Conservation (phyloP, 371 early-diverging fungal genomes). For the Phascolomyces articulosus region DNA sequence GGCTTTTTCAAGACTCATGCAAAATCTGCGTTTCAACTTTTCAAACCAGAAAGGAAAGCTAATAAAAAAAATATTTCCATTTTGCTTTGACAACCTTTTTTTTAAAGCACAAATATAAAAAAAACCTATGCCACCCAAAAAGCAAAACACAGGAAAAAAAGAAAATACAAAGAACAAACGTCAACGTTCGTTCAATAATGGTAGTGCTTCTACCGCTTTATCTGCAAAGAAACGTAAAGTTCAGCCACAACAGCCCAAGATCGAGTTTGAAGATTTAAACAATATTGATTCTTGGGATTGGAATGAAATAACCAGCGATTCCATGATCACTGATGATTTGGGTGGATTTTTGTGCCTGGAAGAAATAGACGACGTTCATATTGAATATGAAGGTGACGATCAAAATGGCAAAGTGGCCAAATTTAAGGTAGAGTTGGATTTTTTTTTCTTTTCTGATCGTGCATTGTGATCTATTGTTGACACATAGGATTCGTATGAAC, state of each 20-base stretch:
- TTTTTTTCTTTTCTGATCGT: neutral
- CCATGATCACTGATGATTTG: constrained; percentile 60
- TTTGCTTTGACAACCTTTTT: constrained; percentile 5
- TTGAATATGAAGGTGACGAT: constrained; percentile 70
- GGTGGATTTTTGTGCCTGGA: constrained; percentile 87
- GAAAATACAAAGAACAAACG: constrained; percentile 1
- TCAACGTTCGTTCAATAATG: constrained; percentile 2
- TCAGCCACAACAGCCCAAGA: neutral
- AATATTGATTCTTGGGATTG: constrained; percentile 66
- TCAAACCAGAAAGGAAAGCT: neutral
- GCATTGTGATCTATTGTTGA: neutral
- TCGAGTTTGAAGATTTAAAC: constrained; percentile 39
- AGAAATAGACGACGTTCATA: constrained; percentile 85
- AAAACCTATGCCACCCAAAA: neutral
- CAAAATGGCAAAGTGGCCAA: constrained; percentile 65
- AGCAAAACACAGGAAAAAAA: neutral
- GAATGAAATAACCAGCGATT: constrained; percentile 54
- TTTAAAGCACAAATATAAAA: neutral
- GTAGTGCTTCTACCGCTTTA: neutral
- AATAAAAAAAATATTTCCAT: neutral
- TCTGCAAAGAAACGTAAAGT: constrained; percentile 17
- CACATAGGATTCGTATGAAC: no score
- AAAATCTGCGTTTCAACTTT: neutral
- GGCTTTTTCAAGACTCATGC: no score
- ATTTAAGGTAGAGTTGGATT: constrained; percentile 62